Base-by-base conservation (phyloP, 768 basidiomycete species). In the Russula abietina region DNA sequence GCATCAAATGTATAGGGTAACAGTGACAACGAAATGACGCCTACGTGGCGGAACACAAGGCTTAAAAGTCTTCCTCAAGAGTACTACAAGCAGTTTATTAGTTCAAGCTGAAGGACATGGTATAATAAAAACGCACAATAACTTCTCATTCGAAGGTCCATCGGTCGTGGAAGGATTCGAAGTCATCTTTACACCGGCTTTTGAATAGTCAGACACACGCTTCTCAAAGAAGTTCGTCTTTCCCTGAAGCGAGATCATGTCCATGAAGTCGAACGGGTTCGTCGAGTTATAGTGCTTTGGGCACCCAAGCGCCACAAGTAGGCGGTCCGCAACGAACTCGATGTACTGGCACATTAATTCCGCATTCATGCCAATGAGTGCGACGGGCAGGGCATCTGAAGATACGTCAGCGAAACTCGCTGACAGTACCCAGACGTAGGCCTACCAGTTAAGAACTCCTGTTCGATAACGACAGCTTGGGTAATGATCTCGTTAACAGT, bases 211-310 rank as follows among this genome's bases (percentile, higher is more conserved):
- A 3, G 91, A 93, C 4, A 97, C 95, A 1, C 94, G 83, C 75
- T 95, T 94, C 77, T 96, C 93, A 72, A 95, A 97, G 74, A 97
- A 97, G 76, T 97, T 94, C 45, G 94, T 92, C 79, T 98, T 98
- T 66, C 95, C 95, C 76, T 94, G 89, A 7, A 97, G 78, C 17
- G 93, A 96, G 51, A 95, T 95, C 83, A 93, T 85, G 68, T 95
- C 92, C 91, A 94, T 94, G 70, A 93, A 93, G 73, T 94, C 89
- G 73, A 91, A 89, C 8, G 94, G 95, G 72, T 97, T 97, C 28
- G 82, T 75, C 0, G 79, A 74, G 64, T 85, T 78, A 78, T 92
- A 97, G 55, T 83, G 70, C 72, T 93, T 94, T 28, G 84, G 78
- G 68, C 89, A 92, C 38, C 93, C 93, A 28, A 97, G 79, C 4